phyloP scores from a whole-genome alignment of 1,139 yeast species.

The Pichia sp. region DNA sequence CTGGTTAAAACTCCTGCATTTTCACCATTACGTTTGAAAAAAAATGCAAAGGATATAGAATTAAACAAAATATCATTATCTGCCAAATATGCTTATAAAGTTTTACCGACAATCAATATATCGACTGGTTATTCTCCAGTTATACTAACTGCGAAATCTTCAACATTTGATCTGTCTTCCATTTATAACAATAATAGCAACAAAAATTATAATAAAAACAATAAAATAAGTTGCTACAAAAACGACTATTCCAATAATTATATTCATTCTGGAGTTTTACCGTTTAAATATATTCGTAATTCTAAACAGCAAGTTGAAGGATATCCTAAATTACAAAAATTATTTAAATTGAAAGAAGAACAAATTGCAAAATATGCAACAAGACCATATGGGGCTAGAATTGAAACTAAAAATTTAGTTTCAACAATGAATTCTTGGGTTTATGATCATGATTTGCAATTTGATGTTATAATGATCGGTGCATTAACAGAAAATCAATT shows the following conservation, averaged over 20 bases:
- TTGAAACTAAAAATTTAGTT: slow-evolving; percentile 45
- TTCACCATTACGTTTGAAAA: slow-evolving; percentile 8
- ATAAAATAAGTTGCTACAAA: slow-evolving; percentile 20
- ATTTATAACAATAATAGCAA: too few relatives aligned
- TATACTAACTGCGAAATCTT: neutral
- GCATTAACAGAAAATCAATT: slow-evolving; percentile 72
- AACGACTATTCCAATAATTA: slow-evolving; percentile 72
- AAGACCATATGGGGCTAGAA: slow-evolving; percentile 61
- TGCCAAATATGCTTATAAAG: slow-evolving; percentile 4
- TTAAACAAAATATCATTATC: neutral
- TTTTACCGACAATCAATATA: slow-evolving; percentile 1
- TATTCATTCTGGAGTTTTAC: slow-evolving; percentile 54
- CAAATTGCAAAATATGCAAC: slow-evolving; percentile 48
- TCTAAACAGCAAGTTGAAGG: slow-evolving; percentile 64
- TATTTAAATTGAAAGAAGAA: slow-evolving; percentile 56
- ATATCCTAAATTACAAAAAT: slow-evolving; percentile 71
- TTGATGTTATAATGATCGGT: slow-evolving; percentile 90
- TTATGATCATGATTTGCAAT: slow-evolving; percentile 46
- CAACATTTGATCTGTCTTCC: neutral
- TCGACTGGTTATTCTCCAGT: slow-evolving; percentile 1
- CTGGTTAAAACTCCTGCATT: slow-evolving; percentile 1
- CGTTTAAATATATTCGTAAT: slow-evolving; percentile 62
- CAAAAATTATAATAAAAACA: slow-evolving; percentile 4
- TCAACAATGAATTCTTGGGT: slow-evolving; percentile 59
- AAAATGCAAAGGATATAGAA: neutral